Evolutionary conservation across 768 basidiomycete genomes (phyloP).

Genomic region (Boletales sp.): DNA sequence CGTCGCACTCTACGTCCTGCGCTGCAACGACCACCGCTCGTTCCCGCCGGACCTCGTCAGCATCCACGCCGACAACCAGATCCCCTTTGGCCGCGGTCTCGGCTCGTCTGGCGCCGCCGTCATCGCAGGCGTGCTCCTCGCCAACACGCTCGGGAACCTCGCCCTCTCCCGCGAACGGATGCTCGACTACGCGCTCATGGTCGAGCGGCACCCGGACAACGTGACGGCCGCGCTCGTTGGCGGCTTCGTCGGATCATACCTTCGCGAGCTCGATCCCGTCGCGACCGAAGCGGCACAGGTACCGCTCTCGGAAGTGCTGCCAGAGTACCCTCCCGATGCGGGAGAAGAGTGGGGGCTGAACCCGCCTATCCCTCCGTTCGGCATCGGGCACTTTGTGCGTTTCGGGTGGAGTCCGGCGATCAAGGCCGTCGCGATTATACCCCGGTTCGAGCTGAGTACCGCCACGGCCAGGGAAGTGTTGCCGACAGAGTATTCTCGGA

Average conservation of each 20-base stretch:
- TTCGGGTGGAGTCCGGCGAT: constrained; percentile 85
- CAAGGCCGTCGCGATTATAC: constrained; percentile 91
- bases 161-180: constrained; percentile 65
- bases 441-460: constrained; percentile 93
- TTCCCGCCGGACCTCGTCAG: constrained; percentile 70
- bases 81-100: constrained; percentile 95
- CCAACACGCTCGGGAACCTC: constrained; percentile 75
- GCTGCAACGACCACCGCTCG: constrained; percentile 69
- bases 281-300: constrained; percentile 85
- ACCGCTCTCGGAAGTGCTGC: constrained; percentile 92
- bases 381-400: constrained; percentile 91
- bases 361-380: constrained; percentile 82
- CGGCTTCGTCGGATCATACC: constrained; percentile 95
- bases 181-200: constrained; percentile 97
- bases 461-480: constrained; percentile 89
- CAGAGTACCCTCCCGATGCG: constrained; percentile 92
- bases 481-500: constrained; percentile 80
- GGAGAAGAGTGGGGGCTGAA: constrained; percentile 87
- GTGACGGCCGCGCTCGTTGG: constrained; percentile 96
- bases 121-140: constrained; percentile 92
- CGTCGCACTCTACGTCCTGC: constrained; percentile 96
- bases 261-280: constrained; percentile 79
- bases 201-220: constrained; percentile 98
- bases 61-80: constrained; percentile 85
- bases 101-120: constrained; percentile 99